Conservation (phyloP, 129 eudicot species). For the Smallanthus sonchifolius region DNA sequence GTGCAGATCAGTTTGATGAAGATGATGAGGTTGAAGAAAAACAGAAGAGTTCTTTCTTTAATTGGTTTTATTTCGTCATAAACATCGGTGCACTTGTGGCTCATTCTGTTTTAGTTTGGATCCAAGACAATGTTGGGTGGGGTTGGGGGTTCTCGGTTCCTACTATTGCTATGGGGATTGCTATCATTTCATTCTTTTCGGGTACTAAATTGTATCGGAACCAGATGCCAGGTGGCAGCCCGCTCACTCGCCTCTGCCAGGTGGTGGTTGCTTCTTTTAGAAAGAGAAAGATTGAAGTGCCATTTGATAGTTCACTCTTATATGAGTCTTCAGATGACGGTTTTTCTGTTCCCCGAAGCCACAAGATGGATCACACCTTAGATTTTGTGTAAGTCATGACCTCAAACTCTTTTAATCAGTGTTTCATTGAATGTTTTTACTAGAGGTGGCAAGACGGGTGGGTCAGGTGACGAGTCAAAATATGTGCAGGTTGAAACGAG, state of each 20-base stretch:
- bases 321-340: conserved; percentile 40
- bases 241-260: conserved; percentile 55
- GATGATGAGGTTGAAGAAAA: conserved; percentile 47
- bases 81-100: conserved; percentile 63
- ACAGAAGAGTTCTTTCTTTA: conserved; percentile 56
- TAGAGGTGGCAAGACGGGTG: not conserved
- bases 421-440: not conserved
- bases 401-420: not conserved
- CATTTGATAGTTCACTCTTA: conserved; percentile 44
- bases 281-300: conserved; percentile 42
- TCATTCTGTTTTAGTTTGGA: conserved; percentile 53
- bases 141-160: conserved; percentile 64
- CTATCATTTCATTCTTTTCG: conserved; percentile 44
- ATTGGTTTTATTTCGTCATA: conserved; percentile 57
- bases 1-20: conserved; percentile 78
- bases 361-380: conserved; percentile 55
- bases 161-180: conserved; percentile 53
- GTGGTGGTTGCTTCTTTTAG: conserved; percentile 62
- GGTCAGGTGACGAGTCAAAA: not conserved
- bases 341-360: conserved; percentile 35
- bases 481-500: not conserved
- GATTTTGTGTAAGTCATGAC: conserved; percentile 38
- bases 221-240: conserved; percentile 65
- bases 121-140: conserved; percentile 74
- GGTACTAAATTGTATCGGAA: conserved; percentile 54